Conservation (phyloP, 305 asterid species). For the Solanum hybrid region DNA sequence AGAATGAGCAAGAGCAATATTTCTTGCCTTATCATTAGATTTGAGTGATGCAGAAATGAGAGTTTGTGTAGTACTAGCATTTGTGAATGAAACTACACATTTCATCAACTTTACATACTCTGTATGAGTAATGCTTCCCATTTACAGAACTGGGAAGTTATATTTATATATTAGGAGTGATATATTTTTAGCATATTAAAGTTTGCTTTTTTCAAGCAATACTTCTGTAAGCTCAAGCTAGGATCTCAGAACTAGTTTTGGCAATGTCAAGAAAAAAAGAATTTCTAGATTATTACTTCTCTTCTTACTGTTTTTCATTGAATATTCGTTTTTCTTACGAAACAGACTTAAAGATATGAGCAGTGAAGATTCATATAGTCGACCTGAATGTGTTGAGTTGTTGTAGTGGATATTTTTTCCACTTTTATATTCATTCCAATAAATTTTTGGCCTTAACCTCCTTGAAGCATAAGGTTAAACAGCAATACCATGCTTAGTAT, state of each 20-base stretch:
- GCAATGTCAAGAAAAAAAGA: not conserved
- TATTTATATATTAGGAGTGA: not conserved
- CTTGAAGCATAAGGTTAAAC: not conserved
- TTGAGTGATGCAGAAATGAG: slow-evolving; percentile 24
- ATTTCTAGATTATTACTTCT: not conserved
- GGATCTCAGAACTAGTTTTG: not conserved
- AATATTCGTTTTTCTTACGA: not conserved
- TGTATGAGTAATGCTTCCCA: not conserved
- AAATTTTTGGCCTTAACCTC: not conserved
- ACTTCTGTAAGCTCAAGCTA: slow-evolving; percentile 1
- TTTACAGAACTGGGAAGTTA: not conserved
- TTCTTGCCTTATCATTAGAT: slow-evolving; percentile 49
- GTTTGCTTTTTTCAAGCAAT: not conserved
- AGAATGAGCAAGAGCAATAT: slow-evolving; percentile 46
- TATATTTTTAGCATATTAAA: not conserved
- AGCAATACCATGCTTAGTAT: not conserved
- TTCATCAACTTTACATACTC: not conserved
- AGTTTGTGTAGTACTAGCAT: not conserved
- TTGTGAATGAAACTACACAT: not conserved
- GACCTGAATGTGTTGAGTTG: not conserved
- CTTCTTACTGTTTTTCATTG: not conserved
- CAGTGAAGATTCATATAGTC: not conserved
- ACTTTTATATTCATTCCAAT: not conserved
- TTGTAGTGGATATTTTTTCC: not conserved
- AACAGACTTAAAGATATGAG: not conserved